Conservation (phyloP, 2,329 filamentous ascomycete genomes). For the Paracorniculantispora psalliotae region DNA sequence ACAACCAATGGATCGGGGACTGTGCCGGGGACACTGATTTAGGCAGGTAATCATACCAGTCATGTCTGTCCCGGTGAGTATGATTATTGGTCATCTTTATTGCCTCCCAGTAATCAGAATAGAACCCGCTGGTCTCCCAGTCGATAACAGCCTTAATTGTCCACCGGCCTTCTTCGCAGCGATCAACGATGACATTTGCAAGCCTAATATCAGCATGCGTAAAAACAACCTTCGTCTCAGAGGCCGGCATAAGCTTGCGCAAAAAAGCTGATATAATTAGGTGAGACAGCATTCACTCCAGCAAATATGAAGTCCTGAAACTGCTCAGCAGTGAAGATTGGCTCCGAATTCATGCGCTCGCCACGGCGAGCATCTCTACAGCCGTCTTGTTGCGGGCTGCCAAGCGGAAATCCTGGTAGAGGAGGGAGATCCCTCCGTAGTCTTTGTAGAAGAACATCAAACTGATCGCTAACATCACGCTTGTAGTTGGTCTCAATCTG, state of each 20-base stretch:
- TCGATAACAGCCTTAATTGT: slow-evolving; percentile 15
- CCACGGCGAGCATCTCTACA: too few relatives aligned
- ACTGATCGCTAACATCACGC: too few relatives aligned
- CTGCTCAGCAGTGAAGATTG: too few relatives aligned
- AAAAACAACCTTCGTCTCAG: neutral
- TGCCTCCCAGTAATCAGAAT: slow-evolving; percentile 20
- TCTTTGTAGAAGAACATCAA: too few relatives aligned
- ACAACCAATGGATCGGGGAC: neutral
- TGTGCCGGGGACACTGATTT: neutral
- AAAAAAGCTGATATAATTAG: neutral
- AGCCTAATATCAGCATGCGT: slow-evolving; percentile 14
- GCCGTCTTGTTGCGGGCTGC: too few relatives aligned
- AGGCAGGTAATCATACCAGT: neutral
- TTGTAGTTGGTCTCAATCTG: too few relatives aligned
- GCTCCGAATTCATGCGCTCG: too few relatives aligned
- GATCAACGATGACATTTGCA: neutral
- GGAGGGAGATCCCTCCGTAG: too few relatives aligned
- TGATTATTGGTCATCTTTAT: slow-evolving; percentile 19
- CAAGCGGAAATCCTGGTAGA: too few relatives aligned
- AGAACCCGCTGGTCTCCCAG: slow-evolving; percentile 18
- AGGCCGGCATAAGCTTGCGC: neutral
- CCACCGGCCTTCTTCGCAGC: slow-evolving; percentile 1
- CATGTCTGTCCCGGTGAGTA: neutral
- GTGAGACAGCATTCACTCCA: neutral
- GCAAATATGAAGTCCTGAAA: neutral